Conservation (phyloP, 1,139 yeast species). For the Yamadazyma diddensiae region DNA sequence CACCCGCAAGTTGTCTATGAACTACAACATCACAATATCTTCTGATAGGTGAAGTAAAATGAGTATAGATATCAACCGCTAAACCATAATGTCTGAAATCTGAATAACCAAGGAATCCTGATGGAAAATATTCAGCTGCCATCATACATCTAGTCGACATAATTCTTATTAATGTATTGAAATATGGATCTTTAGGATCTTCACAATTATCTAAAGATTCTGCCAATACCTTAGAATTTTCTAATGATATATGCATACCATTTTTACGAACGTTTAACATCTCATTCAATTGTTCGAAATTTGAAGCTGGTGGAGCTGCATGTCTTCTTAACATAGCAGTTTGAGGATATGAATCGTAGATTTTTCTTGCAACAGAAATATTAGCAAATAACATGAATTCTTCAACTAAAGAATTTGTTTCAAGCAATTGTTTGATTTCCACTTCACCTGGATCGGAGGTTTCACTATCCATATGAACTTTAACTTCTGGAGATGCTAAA, state of each 20-base stretch:
- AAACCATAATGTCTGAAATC: constrained; percentile 96
- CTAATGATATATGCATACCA: constrained; percentile 72
- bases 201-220: constrained; percentile 88
- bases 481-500: constrained; percentile 96
- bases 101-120: constrained; percentile 90
- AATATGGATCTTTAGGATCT: constrained; percentile 81
- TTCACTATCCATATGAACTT: constrained; percentile 95
- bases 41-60: constrained; percentile 97
- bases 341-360: constrained; percentile 91
- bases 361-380: constrained; percentile 90
- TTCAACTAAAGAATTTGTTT: constrained; percentile 93
- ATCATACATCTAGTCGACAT: constrained; percentile 99
- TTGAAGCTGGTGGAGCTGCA: constrained; percentile 92
- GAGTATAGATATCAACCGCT: constrained; percentile 96
- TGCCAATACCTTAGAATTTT: constrained; percentile 87
- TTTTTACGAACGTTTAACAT: constrained; percentile 80
- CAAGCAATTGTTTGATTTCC: constrained; percentile 82
- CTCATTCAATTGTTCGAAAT: constrained; percentile 84
- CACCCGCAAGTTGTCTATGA: constrained; percentile 95
- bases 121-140: constrained; percentile 97
- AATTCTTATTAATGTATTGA: constrained; percentile 90
- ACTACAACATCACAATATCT: constrained; percentile 98
- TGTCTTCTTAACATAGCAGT: constrained; percentile 98
- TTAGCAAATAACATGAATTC: constrained; percentile 98
- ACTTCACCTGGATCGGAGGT: constrained; percentile 97